Conservation (phyloP, 2,329 filamentous ascomycete species). For the Ceratocystis ficicola region DNA sequence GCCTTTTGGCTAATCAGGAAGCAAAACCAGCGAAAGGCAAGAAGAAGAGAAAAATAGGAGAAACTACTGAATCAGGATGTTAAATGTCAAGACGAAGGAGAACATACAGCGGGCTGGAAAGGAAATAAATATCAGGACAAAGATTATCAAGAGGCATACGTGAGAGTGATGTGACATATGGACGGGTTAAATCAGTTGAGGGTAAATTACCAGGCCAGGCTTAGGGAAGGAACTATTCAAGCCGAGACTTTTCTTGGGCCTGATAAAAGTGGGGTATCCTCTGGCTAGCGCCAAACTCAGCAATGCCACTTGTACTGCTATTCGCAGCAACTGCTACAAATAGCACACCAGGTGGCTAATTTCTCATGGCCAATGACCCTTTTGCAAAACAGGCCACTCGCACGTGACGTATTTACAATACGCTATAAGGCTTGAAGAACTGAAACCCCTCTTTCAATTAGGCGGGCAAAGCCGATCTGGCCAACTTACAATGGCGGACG, state of each 20-base stretch:
- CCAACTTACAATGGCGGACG: neutral
- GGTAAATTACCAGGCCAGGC: no score
- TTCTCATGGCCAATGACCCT: neutral
- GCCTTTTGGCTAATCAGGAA: neutral
- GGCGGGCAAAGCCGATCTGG: neutral
- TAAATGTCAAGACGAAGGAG: neutral
- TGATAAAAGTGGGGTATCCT: no score
- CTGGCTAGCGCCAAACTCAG: neutral
- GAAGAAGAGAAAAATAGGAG: neutral
- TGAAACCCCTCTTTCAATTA: neutral
- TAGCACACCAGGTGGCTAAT: neutral
- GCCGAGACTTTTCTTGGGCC: no score
- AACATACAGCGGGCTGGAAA: neutral
- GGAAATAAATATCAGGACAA: neutral
- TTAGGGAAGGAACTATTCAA: no score
- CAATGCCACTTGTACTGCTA: neutral
- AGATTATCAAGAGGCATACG: neutral
- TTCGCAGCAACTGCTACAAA: conserved; percentile 6
- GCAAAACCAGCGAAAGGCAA: neutral
- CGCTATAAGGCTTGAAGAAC: neutral
- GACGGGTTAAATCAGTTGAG: no score
- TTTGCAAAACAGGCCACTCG: neutral
- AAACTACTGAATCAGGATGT: no score
- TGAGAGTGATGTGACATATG: no score
- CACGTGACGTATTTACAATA: neutral